Evolutionary conservation across 345 rosid species (phyloP), one percentile per base, ranked within the genome.

Genomic region (Eucalyptus urophylla): DNA sequence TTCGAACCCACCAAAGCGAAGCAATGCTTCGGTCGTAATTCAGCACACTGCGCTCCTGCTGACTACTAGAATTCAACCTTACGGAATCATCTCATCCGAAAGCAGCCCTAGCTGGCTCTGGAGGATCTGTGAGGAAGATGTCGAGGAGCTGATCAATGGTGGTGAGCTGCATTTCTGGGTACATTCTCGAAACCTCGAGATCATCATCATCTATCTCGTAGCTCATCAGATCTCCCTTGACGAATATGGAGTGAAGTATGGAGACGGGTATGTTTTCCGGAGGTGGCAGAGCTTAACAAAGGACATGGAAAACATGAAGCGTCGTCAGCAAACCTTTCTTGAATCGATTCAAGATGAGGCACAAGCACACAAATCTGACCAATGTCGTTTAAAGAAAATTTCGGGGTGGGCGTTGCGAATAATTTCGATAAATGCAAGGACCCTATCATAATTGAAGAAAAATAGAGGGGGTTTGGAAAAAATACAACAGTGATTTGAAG

Each of bases 81-180:
- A 67, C 15, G 11, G 58, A 86, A 86, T 13, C 22, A 54, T 53
- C 72, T 90, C 87, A 90, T 80, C 22, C 88, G 80, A 91, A 90
- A 2, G 91, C 89, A 24, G 91, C 88, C 15, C 0, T 7, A 16
- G 90, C 87, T 8, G 92, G 92, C 6, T 51, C n/a, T 14, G 92
- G 94, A 40, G 92, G 91, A 37, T n/a, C 67, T 24, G 50, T 4
- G 5, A 92, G 88, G 72, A 93, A 92, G 56, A 92, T 33, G 56
- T 93, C 92, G 44, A 93, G 93, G 80, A 93, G 90, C 17, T 88
- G 88, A 65, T 91, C 90, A 0, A 90, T 43, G 14, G 90, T 33
- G 17, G 88, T 89, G 62, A 65, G 69, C 43, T 87, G 43, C 29
- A 24, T 31, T 33, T 92, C 93, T 6, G 93, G 91, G 85, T 91